Evolutionary conservation across 78 protist genomes (phyloP), one percentile per base, ranked within the genome.

Genomic region (Dictyostelium capitatum): DNA sequence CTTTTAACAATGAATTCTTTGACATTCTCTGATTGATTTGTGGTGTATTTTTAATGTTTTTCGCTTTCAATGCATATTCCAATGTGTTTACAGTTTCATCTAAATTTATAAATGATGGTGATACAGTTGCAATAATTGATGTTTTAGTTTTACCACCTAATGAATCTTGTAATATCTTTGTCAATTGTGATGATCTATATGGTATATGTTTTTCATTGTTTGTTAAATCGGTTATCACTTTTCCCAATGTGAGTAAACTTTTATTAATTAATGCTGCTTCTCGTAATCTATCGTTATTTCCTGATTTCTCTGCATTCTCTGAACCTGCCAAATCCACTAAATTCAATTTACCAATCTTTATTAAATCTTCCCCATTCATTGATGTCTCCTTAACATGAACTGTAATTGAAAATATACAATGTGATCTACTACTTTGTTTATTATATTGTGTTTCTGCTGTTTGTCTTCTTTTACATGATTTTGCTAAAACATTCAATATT

Each of bases 241-340:
- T 80, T 14, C 99, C 98, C 28, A 99, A 84, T 23, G 98, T 95
- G 5, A 97, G 89, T 20, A 99, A 97, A 14, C 97, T 87, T 89
- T 95, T 93, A 95, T 99, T 99, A 95, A 99, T 99, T 81, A 59
- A 83, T 9, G 97, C 96, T 0, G 99, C 99, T 89, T 98, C 95
- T 51, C 79, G 12, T 69, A 82, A 30, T 9, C 90, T 14, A 28
- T 90, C 94, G 15, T 30, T 51, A n/a, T 97, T 97, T 0, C 99
- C 99, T 50, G 97, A 77, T 59, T 96, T 80, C 28, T 95, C 96
- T 28, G 98, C 94, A 90, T 96, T 96, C 78, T 98, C 99, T 2
- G 94, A 75, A 28, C 99, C 99, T 5, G 99, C 99, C 15, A 98
- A 80, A 89, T 98, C 99, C 11, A 98, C 99, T 59, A 98, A 83